Base-by-base conservation (phyloP, 225 moss, liverwort and hornwort species). In the Marchantia paleacea region DNA sequence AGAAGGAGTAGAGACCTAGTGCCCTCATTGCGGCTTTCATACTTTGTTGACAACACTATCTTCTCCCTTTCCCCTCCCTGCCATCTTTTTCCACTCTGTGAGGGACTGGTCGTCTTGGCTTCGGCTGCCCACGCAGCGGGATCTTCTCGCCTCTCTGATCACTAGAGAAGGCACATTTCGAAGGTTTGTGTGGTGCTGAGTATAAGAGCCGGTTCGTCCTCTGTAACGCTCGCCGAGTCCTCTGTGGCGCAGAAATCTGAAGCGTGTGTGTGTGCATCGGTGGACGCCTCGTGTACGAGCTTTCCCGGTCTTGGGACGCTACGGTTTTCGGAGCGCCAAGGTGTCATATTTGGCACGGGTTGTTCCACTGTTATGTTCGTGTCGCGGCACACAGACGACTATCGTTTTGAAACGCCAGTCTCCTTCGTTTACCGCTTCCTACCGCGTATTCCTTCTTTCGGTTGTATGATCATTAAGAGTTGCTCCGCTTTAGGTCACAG, bases 11-110 rank as follows among this genome's bases (percentile, higher is more conserved):
- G 74, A 74, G 55, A 74, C 74, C 54, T 76, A 76, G 60, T 48
- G 76, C 76, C 30, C 60, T 16, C 58, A 62, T 8, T 55, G 10
- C 60, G 76, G 61, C n/a, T 48, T 48, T 76, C 76, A 61, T 39
- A 61, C 57, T 14, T 20, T 11, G 13, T n/a, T 0, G 9, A 51
- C 31, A 29, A 29, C 39, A 60, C n/a, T 18, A 16, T 58, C 76
- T 76, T 55, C 8, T 76, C n/a, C 76, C 48, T 18, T 70, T 50
- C 9, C 73, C 13, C 10, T 52, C 12, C 47, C n/a, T 76, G 57
- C 48, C 48, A 19, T 47, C 62, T 39, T 61, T 20, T 49, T 61
- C 76, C 76, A 20, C 22, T n/a, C 61, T 62, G 22, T 12, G 19
- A 48, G 76, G 62, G 39, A 61, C 52, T 53, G 52, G 52, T 52